These are phyloP conservation scores for Ceratocystis ficicola DNA, from an alignment of 2,329 filamentous ascomycete genomes.

Conservation along the genomic window DNA sequence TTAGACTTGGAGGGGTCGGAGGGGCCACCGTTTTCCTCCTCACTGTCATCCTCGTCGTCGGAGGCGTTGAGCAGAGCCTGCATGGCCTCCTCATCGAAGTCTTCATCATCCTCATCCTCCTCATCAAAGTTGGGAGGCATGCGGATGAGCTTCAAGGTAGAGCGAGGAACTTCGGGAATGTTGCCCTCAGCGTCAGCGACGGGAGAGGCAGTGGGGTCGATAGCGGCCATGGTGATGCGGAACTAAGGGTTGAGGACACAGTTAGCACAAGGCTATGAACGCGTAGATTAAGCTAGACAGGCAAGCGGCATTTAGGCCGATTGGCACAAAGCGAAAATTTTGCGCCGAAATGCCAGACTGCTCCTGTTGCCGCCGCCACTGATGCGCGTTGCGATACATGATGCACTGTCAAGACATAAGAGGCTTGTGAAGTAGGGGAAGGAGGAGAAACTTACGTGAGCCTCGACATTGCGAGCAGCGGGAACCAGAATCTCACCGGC, in stretches of 20 bases:
- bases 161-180: conserved; percentile 52
- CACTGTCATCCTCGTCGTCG: conserved; percentile 42
- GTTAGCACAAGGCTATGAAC: conserved; percentile 26
- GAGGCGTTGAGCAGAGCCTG: conserved; percentile 44
- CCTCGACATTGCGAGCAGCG: conserved; percentile 63
- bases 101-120: conserved; percentile 44
- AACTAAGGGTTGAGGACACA: conserved; percentile 45
- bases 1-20: conserved; percentile 87
- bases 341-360: conserved; percentile 11
- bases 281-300: background rate
- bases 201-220: conserved; percentile 72
- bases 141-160: conserved; percentile 86
- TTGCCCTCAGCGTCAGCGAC: conserved; percentile 53
- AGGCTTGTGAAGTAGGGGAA: background rate
- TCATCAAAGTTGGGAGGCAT: conserved; percentile 47
- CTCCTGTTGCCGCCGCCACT: background rate
- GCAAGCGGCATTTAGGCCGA: background rate
- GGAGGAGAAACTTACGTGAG: conserved; percentile 53
- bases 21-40: conserved; percentile 75
- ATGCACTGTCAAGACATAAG: background rate
- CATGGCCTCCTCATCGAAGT: conserved; percentile 56
- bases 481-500: conserved; percentile 72
- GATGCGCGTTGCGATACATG: background rate
- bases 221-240: conserved; percentile 95
- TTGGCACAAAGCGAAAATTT: conserved; percentile 12